Percentiles rank a stretch among this genome's conserved stretches.
These are phyloP conservation scores for Stenocarpella maydis DNA, from an alignment of 2,329 filamentous ascomycete species.

Conservation along the genomic window DNA sequence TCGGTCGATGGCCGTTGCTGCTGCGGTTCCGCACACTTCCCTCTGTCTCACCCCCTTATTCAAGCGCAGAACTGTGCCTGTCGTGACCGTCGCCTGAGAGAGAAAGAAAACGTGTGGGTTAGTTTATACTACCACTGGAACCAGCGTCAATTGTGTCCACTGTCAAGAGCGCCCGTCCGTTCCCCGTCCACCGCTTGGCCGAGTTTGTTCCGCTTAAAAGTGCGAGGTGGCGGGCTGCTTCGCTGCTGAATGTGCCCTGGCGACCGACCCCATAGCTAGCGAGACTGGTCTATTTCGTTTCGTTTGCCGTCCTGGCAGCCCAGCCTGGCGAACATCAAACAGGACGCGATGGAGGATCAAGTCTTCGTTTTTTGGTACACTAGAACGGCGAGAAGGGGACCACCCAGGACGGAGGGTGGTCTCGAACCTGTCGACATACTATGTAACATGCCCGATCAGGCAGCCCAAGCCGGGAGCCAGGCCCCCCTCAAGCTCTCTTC, in stretches of 20 bases:
- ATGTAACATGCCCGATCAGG: conserved; percentile 18
- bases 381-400: no score
- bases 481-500: no score
- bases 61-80: no score
- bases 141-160: no score
- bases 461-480: not conserved
- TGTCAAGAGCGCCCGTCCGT: not conserved
- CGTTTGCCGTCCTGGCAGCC: not conserved
- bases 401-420: no score
- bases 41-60: no score
- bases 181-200: not conserved
- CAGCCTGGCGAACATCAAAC: conserved; percentile 6
- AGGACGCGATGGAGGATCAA: not conserved
- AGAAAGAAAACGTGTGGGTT: not conserved
- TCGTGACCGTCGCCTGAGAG: not conserved
- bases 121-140: not conserved
- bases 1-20: conserved; percentile 14
- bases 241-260: no score
- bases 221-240: conserved; percentile 21
- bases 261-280: not conserved
- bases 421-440: not conserved
- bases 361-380: not conserved
- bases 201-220: conserved; percentile 28
- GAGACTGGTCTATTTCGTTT: conserved; percentile 21
- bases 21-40: conserved; percentile 9